Evolutionary conservation across 257 asterid species (phyloP).

Genomic region (Petunia secreta): DNA sequence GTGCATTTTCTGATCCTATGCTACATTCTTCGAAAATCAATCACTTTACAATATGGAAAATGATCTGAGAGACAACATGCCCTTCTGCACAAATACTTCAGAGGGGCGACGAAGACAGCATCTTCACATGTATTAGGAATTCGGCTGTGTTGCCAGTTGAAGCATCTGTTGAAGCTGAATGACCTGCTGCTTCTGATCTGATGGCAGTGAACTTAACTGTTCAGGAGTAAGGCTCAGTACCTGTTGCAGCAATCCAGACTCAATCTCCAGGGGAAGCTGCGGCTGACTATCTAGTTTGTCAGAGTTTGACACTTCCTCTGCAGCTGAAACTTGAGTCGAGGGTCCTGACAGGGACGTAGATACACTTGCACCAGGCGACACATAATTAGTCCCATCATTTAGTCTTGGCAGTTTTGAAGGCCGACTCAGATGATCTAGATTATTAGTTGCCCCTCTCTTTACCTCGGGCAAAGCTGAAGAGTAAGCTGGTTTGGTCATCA

Average conservation of each 20-base stretch:
- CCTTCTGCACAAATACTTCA: conserved; percentile 12
- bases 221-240: conserved; percentile 78
- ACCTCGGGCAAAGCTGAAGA: conserved; percentile 38
- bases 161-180: conserved; percentile 92
- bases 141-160: conserved; percentile 58
- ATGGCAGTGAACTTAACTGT: conserved; percentile 73
- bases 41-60: conserved; percentile 25
- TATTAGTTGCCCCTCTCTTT: conserved; percentile 35
- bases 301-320: conserved; percentile 47
- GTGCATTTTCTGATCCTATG: not conserved
- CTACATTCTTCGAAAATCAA: conserved; percentile 17
- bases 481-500: conserved; percentile 28
- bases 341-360: conserved; percentile 44
- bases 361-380: conserved; percentile 38
- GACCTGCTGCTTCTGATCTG: conserved; percentile 90
- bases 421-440: conserved; percentile 47
- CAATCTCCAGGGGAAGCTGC: conserved; percentile 72
- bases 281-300: conserved; percentile 59
- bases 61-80: not conserved
- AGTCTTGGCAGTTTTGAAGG: conserved; percentile 57
- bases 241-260: conserved; percentile 73
- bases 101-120: not conserved
- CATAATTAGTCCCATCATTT: conserved; percentile 59
- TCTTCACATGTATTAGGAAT: not conserved
- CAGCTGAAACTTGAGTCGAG: conserved; percentile 41